Evolutionary conservation across 768 basidiomycete species (phyloP).

Genomic region (Pleurotus ostreatus): DNA sequence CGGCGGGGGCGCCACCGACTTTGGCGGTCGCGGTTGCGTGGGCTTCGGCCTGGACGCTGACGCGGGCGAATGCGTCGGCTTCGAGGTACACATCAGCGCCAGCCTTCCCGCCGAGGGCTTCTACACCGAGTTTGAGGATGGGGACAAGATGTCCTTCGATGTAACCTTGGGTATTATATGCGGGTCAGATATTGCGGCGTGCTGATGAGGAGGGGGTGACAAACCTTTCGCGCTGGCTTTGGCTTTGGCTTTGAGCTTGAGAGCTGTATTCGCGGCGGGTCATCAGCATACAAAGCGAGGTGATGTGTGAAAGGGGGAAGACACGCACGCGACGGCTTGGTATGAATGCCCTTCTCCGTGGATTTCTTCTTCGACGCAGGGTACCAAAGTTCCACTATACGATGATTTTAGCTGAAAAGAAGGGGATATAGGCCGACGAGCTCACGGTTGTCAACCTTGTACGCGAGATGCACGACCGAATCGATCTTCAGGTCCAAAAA

Average conservation of each 20-base stretch:
- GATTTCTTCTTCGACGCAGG: neutral
- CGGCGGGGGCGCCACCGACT: neutral
- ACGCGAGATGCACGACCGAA: slow-evolving; percentile 25
- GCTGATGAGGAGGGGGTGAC: neutral
- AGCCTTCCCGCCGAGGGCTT: neutral
- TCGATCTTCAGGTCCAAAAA: slow-evolving; percentile 28
- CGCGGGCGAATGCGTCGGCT: neutral
- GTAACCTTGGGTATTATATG: neutral
- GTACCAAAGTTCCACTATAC: neutral
- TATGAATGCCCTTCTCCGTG: neutral
- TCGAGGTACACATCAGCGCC: neutral
- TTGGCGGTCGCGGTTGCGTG: neutral
- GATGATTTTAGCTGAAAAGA: neutral
- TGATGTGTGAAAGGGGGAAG: too few relatives aligned
- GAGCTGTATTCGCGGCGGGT: neutral
- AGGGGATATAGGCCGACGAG: too few relatives aligned
- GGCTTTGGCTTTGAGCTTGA: neutral
- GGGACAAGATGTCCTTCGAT: neutral
- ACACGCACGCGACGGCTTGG: neutral
- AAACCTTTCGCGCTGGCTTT: neutral
- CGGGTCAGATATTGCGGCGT: neutral
- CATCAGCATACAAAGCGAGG: neutral
- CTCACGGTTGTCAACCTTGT: slow-evolving; percentile 12
- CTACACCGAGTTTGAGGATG: neutral
- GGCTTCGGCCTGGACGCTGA: neutral